Evolutionary conservation across 169 alveolate species (phyloP), one percentile per base, ranked within the genome.

Genomic region (Cryptosporidium xiaoi): DNA sequence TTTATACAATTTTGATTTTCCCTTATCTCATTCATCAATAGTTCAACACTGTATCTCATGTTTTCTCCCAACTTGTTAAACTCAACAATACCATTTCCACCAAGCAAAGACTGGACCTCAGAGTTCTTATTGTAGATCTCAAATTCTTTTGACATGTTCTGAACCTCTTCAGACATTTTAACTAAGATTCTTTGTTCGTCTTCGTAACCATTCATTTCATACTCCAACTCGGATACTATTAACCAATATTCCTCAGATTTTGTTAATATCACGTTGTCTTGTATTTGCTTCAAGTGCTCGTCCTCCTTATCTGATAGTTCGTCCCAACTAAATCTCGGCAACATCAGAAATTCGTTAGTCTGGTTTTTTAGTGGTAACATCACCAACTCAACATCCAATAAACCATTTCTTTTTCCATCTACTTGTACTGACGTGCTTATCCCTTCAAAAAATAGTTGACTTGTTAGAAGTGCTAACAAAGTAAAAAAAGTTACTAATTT

Each of bases 51-150:
- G 44, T 51, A 69, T 29, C 51, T 53, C 12, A 69, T 64, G 44
- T 69, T 69, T 16, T 34, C 56, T 33, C 31, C 56, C 55, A 69
- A 16, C 55, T 51, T 27, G 15, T 60, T 51, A 16, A 69, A 51
- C 24, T 69, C 83, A 1, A 51, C 16, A 4, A 69, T 69, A 7
- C 83, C 83, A 27, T 69, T 69, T 55, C 83, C 83, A 16, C 83
- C 83, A 1, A 69, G 12, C 16, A 69, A 16, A 3, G 46, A 27
- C 55, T 69, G 83, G 1, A 69, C 51, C 36, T 69, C 34, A 34
- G 31, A 8, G 51, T 69, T 66, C 16, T 8, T 69, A 44, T 27
- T 69, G 18, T 51, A 53, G 1, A 8, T 24, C 1, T 18, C 56
- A 34, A 69, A 34, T n/a, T 15, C 18, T 15, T 69, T 66, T 7